Evolutionary conservation across 2,329 filamentous ascomycete genomes (phyloP).

Genomic region (Verticillium tricorpus): DNA sequence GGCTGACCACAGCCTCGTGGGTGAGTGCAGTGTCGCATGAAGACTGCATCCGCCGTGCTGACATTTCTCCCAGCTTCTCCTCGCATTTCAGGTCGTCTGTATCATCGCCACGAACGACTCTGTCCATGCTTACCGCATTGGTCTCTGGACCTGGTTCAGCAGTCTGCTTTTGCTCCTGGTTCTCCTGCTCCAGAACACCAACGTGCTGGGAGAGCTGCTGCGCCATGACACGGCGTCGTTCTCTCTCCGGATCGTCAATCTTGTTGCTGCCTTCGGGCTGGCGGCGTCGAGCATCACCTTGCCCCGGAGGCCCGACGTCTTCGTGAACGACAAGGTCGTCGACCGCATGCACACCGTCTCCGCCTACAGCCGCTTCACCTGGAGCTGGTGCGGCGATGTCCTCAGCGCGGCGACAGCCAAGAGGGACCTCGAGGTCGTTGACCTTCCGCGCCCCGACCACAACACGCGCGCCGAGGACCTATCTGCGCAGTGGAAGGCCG

Average conservation of each 20-base stretch:
- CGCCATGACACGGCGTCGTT: constrained; percentile 29
- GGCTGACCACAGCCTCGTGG: constrained; percentile 58
- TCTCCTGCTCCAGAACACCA: constrained; percentile 39
- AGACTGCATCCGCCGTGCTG: neutral
- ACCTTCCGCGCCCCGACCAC: constrained; percentile 59
- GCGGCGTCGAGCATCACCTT: constrained; percentile 48
- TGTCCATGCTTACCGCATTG: constrained; percentile 49
- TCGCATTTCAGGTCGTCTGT: constrained; percentile 47
- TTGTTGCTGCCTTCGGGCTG: constrained; percentile 39
- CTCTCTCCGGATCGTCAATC: constrained; percentile 42
- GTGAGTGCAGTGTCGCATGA: constrained; percentile 37
- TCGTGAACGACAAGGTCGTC: constrained; percentile 51
- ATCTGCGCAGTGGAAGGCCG: constrained; percentile 44
- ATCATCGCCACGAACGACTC: constrained; percentile 45
- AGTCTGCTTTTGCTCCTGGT: constrained; percentile 37
- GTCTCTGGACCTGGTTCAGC: constrained; percentile 46
- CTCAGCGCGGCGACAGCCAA: constrained; percentile 52
- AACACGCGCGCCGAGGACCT: constrained; percentile 46
- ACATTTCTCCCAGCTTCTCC: constrained; percentile 19
- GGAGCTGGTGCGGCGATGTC: constrained; percentile 56
- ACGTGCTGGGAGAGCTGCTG: constrained; percentile 28
- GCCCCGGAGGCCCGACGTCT: constrained; percentile 65
- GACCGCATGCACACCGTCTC: constrained; percentile 60
- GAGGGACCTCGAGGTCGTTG: constrained; percentile 54
- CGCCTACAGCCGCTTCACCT: constrained; percentile 58